phyloP scores from a whole-genome alignment of 2,329 filamentous ascomycete genomes.

The Diaporthe caulivora region DNA sequence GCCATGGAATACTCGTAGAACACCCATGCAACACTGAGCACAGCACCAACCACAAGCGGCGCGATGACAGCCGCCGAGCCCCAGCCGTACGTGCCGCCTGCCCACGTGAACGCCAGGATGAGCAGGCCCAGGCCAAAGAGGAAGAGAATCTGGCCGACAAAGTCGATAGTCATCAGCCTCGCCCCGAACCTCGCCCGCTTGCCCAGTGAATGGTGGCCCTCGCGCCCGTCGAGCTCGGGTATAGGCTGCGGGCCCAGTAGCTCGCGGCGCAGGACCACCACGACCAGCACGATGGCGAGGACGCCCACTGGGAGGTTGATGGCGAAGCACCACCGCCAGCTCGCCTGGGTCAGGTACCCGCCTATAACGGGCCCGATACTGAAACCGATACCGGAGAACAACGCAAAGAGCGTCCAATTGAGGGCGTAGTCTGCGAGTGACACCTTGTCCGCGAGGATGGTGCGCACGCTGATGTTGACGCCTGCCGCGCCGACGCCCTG shows the following conservation, averaged over 20 bases:
- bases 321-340: constrained; percentile 77
- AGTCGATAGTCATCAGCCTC: constrained; percentile 67
- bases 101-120: constrained; percentile 69
- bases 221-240: constrained; percentile 57
- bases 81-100: constrained; percentile 65
- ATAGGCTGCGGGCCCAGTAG: constrained; percentile 66
- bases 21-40: constrained; percentile 57
- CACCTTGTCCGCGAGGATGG: constrained; percentile 75
- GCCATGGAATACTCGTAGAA: constrained; percentile 68
- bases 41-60: constrained; percentile 59
- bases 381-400: constrained; percentile 71
- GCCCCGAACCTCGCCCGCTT: constrained; percentile 51
- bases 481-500: constrained; percentile 74
- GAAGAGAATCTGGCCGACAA: constrained; percentile 68
- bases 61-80: constrained; percentile 60
- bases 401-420: constrained; percentile 72
- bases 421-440: constrained; percentile 70
- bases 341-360: constrained; percentile 65
- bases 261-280: constrained; percentile 69
- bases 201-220: constrained; percentile 43
- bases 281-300: constrained; percentile 64
- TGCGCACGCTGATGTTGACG: constrained; percentile 69
- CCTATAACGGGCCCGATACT: constrained; percentile 73
- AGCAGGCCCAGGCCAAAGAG: constrained; percentile 66
- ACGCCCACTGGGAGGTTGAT: constrained; percentile 70